Base-by-base conservation (phyloP, 805 yeast species). In the Saccharomycopsis guyanensis region DNA sequence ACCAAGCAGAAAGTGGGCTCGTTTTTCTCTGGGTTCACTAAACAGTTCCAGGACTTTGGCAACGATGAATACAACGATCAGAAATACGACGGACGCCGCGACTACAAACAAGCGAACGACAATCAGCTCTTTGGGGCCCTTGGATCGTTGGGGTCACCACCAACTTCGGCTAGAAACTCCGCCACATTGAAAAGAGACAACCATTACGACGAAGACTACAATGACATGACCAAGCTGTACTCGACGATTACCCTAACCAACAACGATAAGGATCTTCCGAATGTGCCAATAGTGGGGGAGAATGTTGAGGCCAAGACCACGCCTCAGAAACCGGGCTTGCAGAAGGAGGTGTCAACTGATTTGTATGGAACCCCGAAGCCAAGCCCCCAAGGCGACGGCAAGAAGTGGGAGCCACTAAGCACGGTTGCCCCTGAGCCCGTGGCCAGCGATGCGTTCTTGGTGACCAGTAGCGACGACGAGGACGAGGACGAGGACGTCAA, bases 1-100 rank as follows among this genome's bases (percentile, higher is more conserved):
- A 87, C 96, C 1, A 77, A 81, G 46, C 70, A 75, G 40, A 81
- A 82, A 46, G 76, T 88, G 49, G 81, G 83, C 51, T 74, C 79
- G 13, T 88, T 96, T 95, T 77, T 86, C 41, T 76, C 76, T 50
- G 85, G 80, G 13, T 58, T 86, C 47, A 72, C 80, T 27, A 78
- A 77, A 66, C 74, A 70, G 56, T 51, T 61, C 52, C 58, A 55
- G 38, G 53, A 47, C 25, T 71, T 72, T 7, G 41, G 40, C 19
- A 27, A 46, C 33, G 33, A 37, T 16, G 22, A 27, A 32, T 22
- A 41, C 40, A 29, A 47, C 34, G 31, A 52, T 24, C 31, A 42
- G 32, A 27, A 13, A 8, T 16, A n/a, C 18, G 19, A 20, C 18
- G 15, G 40, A 6, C 19, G 23, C 23, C 18, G 23, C 7, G 23